A percentile compares a stretch with the other conserved stretches of the same genome.
phyloP scores from a whole-genome alignment of 306 rosid species.

The Rosa chinensis region DNA sequence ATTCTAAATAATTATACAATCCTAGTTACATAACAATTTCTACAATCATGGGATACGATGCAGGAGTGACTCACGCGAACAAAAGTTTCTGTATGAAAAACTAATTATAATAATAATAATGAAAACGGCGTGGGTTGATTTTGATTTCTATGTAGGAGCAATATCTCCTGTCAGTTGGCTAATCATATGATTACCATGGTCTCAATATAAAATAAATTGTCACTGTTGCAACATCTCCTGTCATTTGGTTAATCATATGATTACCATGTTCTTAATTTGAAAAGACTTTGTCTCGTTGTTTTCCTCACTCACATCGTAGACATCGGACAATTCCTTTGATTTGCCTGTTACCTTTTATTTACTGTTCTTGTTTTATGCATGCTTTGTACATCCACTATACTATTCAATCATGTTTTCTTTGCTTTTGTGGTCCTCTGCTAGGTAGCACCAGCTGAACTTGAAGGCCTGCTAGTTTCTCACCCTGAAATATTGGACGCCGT shows the following conservation, averaged over 20 bases:
- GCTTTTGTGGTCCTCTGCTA: constrained; percentile 24
- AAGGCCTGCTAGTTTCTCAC: constrained; percentile 89
- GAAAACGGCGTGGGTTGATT: not conserved
- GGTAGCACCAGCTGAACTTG: constrained; percentile 99
- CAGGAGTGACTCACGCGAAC: no score
- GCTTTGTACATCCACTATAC: not conserved
- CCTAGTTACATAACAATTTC: no score
- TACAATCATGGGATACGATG: no score
- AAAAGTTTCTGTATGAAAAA: not conserved
- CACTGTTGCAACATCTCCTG: not conserved
- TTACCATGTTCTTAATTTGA: not conserved
- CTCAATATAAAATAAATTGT: not conserved
- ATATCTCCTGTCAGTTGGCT: not conserved
- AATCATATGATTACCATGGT: no score
- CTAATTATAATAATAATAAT: no score
- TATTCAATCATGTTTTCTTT: constrained; percentile 8
- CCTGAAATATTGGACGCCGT: constrained; percentile 92
- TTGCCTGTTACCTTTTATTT: not conserved
- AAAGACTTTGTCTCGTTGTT: not conserved
- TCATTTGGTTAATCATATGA: not conserved
- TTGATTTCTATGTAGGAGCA: not conserved
- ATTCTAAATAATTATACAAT: no score
- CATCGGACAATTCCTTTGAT: not conserved
- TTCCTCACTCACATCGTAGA: not conserved
- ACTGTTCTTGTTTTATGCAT: not conserved